Evolutionary conservation across 2,329 filamentous ascomycete genomes (phyloP).

Genomic region (Huntiella savannae): DNA sequence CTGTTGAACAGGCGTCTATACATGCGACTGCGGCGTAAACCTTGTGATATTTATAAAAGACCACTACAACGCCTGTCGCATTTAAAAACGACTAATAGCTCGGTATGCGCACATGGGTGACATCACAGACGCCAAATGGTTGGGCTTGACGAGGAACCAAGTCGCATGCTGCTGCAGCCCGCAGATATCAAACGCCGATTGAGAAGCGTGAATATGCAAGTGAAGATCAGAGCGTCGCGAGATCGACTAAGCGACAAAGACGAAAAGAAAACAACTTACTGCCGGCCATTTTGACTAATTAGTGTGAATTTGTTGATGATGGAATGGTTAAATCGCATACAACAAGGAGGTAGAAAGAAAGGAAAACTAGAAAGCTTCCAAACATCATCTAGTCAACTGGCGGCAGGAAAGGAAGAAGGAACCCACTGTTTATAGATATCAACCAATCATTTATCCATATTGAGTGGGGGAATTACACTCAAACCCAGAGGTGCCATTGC

Average conservation of each 20-base stretch:
- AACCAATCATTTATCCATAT: too few relatives aligned
- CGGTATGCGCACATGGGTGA: background rate
- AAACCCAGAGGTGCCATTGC: too few relatives aligned
- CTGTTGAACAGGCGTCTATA: too few relatives aligned
- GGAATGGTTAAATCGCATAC: background rate
- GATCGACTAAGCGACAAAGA: background rate
- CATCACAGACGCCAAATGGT: background rate
- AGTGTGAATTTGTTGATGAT: conserved; percentile 1
- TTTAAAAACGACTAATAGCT: background rate
- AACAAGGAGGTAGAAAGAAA: background rate
- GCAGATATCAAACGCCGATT: too few relatives aligned
- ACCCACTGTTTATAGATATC: background rate
- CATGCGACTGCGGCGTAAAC: too few relatives aligned
- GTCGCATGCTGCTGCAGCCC: too few relatives aligned
- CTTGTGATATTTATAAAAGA: too few relatives aligned
- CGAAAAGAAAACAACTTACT: conserved; percentile 15
- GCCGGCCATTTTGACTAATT: conserved; percentile 17
- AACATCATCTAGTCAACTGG: too few relatives aligned
- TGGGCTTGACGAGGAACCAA: too few relatives aligned
- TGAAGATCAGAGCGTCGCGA: background rate
- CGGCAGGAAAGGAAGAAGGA: background rate
- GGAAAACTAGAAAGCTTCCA: background rate
- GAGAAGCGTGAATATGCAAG: background rate
- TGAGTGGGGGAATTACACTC: too few relatives aligned
- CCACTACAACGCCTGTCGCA: too few relatives aligned